Evolutionary conservation across 306 rosid genomes (phyloP).

Genomic region (Arachis hypogaea): DNA sequence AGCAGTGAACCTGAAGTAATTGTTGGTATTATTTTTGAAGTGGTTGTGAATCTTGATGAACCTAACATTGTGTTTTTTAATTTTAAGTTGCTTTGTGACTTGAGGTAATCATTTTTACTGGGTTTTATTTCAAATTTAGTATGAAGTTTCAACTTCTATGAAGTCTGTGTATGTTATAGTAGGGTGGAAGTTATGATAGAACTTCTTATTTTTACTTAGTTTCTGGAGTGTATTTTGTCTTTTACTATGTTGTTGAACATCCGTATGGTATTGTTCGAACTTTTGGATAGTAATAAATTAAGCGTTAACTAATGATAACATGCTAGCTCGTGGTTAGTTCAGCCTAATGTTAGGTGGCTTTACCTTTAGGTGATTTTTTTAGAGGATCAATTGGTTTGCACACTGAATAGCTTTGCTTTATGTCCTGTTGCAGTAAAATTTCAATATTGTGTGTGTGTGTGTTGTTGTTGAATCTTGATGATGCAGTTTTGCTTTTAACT

Average conservation of each 20-base stretch:
- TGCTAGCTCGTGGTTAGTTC: not conserved
- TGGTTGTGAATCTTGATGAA: not conserved
- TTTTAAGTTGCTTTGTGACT: conserved; percentile 17
- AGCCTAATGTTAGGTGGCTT: not conserved
- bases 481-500: not conserved
- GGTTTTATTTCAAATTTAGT: conserved; percentile 10
- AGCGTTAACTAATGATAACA: not conserved
- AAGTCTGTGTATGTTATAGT: conserved; percentile 4
- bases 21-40: not conserved
- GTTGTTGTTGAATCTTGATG: not conserved
- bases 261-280: not conserved
- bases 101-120: conserved; percentile 30
- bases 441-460: not conserved
- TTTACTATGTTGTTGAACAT: not conserved
- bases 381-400: not conserved
- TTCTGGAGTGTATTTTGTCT: not conserved
- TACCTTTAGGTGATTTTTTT: no score
- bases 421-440: no score
- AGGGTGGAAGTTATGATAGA: conserved; percentile 16
- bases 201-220: not conserved
- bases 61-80: not conserved
- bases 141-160: not conserved
- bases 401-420: not conserved
- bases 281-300: not conserved
- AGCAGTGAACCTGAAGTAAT: conserved; percentile 20